These are phyloP conservation scores for Penicillium cosmopolitanum DNA, from an alignment of 495 filamentous ascomycete genomes.

Conservation along the genomic window DNA sequence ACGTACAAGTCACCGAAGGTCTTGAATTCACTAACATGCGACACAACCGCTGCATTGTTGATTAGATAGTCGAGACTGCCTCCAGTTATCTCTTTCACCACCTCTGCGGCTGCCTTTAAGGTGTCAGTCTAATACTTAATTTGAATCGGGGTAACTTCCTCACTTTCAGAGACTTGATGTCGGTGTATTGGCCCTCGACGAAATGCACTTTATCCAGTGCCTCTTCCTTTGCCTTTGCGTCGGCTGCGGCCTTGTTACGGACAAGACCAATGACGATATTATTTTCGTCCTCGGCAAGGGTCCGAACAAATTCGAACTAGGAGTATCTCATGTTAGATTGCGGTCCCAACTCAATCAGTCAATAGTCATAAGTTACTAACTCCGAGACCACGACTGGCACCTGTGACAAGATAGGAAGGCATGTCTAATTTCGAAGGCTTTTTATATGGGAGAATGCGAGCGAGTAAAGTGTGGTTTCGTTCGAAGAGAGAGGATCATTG, in stretches of 20 bases:
- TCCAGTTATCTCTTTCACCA: too few species aligned
- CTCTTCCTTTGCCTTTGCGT: constrained; percentile 20
- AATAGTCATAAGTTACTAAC: constrained; percentile 23
- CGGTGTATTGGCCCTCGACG: constrained; percentile 46
- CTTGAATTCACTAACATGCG: too few species aligned
- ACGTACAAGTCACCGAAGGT: too few species aligned
- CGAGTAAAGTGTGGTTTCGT: too few species aligned
- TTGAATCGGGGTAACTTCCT: too few species aligned
- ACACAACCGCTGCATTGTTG: too few species aligned
- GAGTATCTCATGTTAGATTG: not conserved
- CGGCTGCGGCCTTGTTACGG: constrained; percentile 40
- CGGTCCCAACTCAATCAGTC: not conserved
- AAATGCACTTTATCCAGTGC: constrained; percentile 48
- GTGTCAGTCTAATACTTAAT: too few species aligned
- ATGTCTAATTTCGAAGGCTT: constrained; percentile 15
- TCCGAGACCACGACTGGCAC: constrained; percentile 44
- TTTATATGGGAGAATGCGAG: too few species aligned
- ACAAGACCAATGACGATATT: constrained; percentile 49
- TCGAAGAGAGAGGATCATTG: too few species aligned
- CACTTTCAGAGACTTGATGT: constrained; percentile 24
- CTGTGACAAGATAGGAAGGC: constrained; percentile 41
- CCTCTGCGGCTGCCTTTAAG: too few species aligned
- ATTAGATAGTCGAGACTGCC: too few species aligned
- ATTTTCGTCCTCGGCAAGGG: constrained; percentile 38
- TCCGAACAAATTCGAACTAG: constrained; percentile 23